Percentiles rank a stretch among this genome's conserved stretches.
phyloP scores from a whole-genome alignment of 345 rosid genomes.

The Dovyalis caffra region DNA sequence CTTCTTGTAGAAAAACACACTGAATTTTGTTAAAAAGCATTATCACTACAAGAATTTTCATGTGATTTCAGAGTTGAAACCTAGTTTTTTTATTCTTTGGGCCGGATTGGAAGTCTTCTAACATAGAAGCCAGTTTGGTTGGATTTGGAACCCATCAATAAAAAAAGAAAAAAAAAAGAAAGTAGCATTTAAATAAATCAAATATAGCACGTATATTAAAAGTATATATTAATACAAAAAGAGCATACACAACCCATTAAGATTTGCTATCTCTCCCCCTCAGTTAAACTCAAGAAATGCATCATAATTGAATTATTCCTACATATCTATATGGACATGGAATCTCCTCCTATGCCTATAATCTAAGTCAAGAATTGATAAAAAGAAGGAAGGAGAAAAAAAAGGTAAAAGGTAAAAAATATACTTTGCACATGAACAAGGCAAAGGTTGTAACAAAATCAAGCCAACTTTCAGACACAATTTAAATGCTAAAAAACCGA shows the following conservation, averaged over 20 bases:
- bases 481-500: neutral
- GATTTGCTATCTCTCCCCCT: constrained; percentile 14
- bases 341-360: constrained; percentile 7
- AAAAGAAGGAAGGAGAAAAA: neutral
- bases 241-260: constrained; percentile 10
- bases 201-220: constrained; percentile 9
- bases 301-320: constrained; percentile 23
- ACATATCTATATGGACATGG: constrained; percentile 18
- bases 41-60: too few species aligned
- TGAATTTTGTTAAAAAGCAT: too few species aligned
- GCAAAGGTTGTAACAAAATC: constrained; percentile 16
- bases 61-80: too few species aligned
- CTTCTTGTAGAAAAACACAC: too few species aligned
- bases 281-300: constrained; percentile 19
- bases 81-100: too few species aligned
- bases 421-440: constrained; percentile 24
- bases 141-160: too few species aligned
- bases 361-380: constrained; percentile 5
- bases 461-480: constrained; percentile 15
- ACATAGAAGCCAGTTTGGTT: too few species aligned
- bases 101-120: too few species aligned
- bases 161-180: neutral
- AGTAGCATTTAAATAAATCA: neutral
- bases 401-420: neutral
- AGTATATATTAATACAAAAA: constrained; percentile 13